Base-by-base conservation (phyloP, 192 early-diverging fungal genomes). In the Umbelopsis ramanniana region DNA sequence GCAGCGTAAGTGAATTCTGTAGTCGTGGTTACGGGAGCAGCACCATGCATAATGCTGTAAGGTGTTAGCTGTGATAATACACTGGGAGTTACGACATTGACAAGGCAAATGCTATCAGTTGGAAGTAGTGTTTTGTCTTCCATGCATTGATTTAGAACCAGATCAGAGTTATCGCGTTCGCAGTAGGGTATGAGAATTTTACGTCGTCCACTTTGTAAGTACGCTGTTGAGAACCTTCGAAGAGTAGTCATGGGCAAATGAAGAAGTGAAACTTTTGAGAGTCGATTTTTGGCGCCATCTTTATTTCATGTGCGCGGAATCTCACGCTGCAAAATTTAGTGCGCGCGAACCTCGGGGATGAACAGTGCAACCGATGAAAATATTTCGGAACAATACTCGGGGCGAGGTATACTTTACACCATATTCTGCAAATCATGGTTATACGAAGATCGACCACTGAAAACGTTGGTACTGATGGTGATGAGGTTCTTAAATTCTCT, bases 181-280 rank as follows among this genome's bases (percentile, higher is more conserved):
- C 57, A 63, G 26, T 63, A 63, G 33, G 57, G 57, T 63, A 63
- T 63, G 26, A 63, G 57, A 6, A 63, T 26, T 37, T 63, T 63
- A 35, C 57, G 26, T 63, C 57, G 26, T 4, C 57, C 57, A n/a
- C 33, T 63, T 12, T 63, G 57, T 63, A 63, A 38, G 33, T 63
- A 63, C 19, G 57, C 33, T 15, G 57, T 63, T 17, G 57, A 63
- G 26, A 63, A 63, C 26, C 57, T 38, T 63, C 57, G 57, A 19
- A 63, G 33, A 19, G 57, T 37, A 14, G 57, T 63, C 57, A 63
- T 63, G 7, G n/a, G 26, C 24, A 63, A 14, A 17, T 11, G 37
- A 63, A 37, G 17, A 29, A 37, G 26, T 19, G 57, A 37, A 19
- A 35, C 26, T 14, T 17, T 57, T 2, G 11, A 17, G 33, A 35